These are phyloP conservation scores for Colletotrichum liaoningense DNA, from an alignment of 2,329 filamentous ascomycete species.

Conservation along the genomic window DNA sequence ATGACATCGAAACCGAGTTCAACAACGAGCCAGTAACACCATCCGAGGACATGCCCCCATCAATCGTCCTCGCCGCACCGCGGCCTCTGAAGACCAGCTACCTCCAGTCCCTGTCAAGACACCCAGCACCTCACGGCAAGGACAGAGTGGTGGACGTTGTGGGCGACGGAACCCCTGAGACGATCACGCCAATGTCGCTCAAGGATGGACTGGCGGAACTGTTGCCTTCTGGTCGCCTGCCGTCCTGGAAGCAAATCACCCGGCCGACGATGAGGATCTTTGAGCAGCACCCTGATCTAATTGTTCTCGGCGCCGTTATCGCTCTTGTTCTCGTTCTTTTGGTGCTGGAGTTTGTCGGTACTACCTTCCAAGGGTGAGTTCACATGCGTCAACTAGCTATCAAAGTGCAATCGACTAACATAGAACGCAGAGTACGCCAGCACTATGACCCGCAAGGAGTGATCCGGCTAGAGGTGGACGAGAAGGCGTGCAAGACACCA, in stretches of 20 bases:
- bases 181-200: constrained; percentile 25
- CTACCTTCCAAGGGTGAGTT: constrained; percentile 30
- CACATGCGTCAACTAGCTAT: background rate
- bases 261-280: constrained; percentile 6
- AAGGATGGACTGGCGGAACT: constrained; percentile 17
- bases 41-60: constrained; percentile 22
- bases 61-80: constrained; percentile 24
- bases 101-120: constrained; percentile 28
- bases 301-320: constrained; percentile 30
- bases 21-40: constrained; percentile 31
- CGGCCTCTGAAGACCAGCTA: constrained; percentile 32
- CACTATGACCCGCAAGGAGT: constrained; percentile 23
- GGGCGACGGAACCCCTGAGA: constrained; percentile 27
- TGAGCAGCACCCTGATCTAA: constrained; percentile 31
- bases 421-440: constrained; percentile 9
- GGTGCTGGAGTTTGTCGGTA: constrained; percentile 30
- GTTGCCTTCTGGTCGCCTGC: constrained; percentile 8
- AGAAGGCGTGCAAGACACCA: constrained; percentile 16
- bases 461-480: constrained; percentile 23
- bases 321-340: constrained; percentile 24
- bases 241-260: constrained; percentile 21
- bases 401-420: background rate
- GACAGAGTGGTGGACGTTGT: constrained; percentile 33
- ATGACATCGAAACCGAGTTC: constrained; percentile 19
- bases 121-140: background rate